Percentiles rank a stretch among this genome's conserved stretches.
phyloP scores from a whole-genome alignment of 1,284 basidiomycete genomes.

The Xanthoconium separans region DNA sequence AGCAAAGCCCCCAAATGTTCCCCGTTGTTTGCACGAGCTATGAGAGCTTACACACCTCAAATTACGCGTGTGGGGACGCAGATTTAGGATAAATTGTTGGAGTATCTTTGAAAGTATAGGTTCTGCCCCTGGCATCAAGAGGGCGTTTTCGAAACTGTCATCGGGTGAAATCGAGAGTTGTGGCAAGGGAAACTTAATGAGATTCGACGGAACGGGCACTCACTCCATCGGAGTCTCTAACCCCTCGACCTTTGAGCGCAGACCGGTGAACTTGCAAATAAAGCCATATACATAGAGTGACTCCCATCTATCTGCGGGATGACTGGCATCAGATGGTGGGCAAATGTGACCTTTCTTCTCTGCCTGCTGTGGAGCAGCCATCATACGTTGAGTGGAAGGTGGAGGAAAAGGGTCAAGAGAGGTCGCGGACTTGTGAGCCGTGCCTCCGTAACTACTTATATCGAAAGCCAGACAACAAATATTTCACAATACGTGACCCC shows the following conservation, averaged over 20 bases:
- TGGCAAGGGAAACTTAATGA: constrained; percentile 16
- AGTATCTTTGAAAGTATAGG: constrained; percentile 69
- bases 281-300: constrained; percentile 81
- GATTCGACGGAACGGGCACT: constrained; percentile 35
- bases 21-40: constrained; percentile 23
- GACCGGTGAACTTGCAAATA: constrained; percentile 74
- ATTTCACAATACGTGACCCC: constrained; percentile 34
- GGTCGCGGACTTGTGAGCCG: constrained; percentile 34
- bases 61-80: constrained; percentile 82
- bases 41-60: constrained; percentile 56
- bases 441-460: constrained; percentile 39
- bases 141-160: constrained; percentile 71
- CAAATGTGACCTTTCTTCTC: constrained; percentile 69
- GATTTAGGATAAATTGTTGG: constrained; percentile 71
- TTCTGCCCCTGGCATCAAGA: constrained; percentile 67
- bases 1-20: constrained; percentile 34
- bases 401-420: constrained; percentile 36
- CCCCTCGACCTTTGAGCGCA: constrained; percentile 71
- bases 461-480: constrained; percentile 35
- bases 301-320: constrained; percentile 81
- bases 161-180: constrained; percentile 33
- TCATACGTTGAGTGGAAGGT: constrained; percentile 36
- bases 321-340: constrained; percentile 67
- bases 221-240: constrained; percentile 78
- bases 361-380: constrained; percentile 36